A percentile compares a stretch with the other conserved stretches of the same genome.
Conservation (phyloP, 2,329 filamentous ascomycete species). For the Cladosporium sp. region DNA sequence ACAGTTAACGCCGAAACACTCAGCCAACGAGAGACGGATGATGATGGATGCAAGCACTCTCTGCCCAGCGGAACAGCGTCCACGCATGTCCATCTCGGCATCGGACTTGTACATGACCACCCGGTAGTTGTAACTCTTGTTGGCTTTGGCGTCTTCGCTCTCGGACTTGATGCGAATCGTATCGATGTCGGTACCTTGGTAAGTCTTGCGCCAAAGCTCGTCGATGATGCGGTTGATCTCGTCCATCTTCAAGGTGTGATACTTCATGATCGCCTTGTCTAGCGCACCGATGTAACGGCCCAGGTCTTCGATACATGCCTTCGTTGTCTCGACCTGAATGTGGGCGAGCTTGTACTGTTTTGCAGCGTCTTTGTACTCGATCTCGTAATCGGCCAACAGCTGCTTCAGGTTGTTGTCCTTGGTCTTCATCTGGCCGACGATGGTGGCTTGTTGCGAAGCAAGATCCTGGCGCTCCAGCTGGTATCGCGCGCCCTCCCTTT, state of each 20-base stretch:
- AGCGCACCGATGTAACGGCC: constrained; percentile 78
- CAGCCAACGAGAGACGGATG: constrained; percentile 90
- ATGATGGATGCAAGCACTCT: constrained; percentile 97
- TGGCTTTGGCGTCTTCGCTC: constrained; percentile 71
- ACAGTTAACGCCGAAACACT: constrained; percentile 95
- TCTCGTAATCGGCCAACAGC: constrained; percentile 76
- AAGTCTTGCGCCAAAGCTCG: constrained; percentile 96
- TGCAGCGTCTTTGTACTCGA: constrained; percentile 82
- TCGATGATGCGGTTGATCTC: constrained; percentile 94
- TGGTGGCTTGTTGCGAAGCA: constrained; percentile 69
- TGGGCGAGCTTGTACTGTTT: constrained; percentile 81
- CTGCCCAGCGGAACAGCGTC: constrained; percentile 92
- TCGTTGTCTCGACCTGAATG: constrained; percentile 87
- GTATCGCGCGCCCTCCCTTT: constrained; percentile 65
- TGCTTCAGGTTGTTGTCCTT: constrained; percentile 79
- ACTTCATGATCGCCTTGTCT: constrained; percentile 96
- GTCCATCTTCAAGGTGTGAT: constrained; percentile 95
- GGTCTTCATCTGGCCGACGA: constrained; percentile 76
- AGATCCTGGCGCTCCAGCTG: constrained; percentile 69
- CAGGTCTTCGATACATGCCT: constrained; percentile 88
- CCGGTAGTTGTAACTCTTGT: constrained; percentile 92
- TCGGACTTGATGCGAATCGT: constrained; percentile 94
- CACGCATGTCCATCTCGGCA: constrained; percentile 99
- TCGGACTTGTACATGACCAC: constrained; percentile 97
- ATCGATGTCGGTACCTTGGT: constrained; percentile 96